phyloP scores from a whole-genome alignment of 192 early-diverging fungal species.

The Dissophora ornata region DNA sequence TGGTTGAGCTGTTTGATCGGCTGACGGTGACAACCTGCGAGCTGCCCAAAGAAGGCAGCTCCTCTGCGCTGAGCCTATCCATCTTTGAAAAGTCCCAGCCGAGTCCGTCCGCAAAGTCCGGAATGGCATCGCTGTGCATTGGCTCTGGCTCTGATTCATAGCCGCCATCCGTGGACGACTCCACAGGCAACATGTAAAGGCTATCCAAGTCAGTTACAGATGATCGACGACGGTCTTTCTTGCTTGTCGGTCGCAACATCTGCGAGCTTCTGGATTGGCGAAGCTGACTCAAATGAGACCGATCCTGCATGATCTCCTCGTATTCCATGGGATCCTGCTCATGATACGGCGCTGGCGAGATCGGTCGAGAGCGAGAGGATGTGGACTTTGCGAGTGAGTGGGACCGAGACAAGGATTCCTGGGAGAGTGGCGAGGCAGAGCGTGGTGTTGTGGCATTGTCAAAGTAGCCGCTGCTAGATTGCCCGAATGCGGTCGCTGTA shows the following conservation, averaged over 20 bases:
- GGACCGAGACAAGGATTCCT: constrained; percentile 30
- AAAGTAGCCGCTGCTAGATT: constrained; percentile 17
- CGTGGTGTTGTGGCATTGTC: constrained; percentile 31
- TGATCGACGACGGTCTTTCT: constrained; percentile 31
- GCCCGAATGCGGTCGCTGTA: constrained; percentile 1
- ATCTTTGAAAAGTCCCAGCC: constrained; percentile 49
- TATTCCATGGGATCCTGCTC: constrained; percentile 28
- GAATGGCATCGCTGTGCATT: constrained; percentile 2
- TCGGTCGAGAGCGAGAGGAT: constrained; percentile 30
- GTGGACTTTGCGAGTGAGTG: constrained; percentile 41
- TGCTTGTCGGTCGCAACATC: constrained; percentile 18
- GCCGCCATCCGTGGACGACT: constrained; percentile 33
- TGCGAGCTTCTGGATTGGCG: constrained; percentile 23
- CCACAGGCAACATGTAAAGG: constrained; percentile 42
- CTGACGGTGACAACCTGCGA: neutral
- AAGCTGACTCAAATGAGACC: constrained; percentile 19
- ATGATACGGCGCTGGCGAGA: constrained; percentile 22
- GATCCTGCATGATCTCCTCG: constrained; percentile 48
- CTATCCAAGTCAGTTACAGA: constrained; percentile 49
- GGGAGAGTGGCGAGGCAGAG: constrained; percentile 38
- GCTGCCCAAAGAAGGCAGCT: neutral
- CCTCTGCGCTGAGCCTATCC: constrained; percentile 23
- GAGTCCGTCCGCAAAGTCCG: constrained; percentile 41
- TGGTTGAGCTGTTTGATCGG: constrained; percentile 45
- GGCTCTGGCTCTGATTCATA: constrained; percentile 49